phyloP scores from a whole-genome alignment of 176 grass and related monocot species.

The Thinopyrum elongatum region DNA sequence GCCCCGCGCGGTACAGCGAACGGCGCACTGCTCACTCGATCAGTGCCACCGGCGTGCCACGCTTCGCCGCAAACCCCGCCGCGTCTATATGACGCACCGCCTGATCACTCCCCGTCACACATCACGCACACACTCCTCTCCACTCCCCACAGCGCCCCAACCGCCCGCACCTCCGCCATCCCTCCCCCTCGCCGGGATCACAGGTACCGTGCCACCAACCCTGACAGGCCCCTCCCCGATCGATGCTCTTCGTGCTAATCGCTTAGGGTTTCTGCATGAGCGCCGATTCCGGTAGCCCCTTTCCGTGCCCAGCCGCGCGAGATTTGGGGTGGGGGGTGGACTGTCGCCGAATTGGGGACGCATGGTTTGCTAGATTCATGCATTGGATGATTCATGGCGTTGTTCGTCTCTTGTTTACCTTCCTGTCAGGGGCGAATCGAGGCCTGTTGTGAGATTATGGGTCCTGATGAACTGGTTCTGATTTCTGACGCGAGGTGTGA shows the following conservation, averaged over 20 bases:
- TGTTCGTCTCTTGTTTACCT: background rate
- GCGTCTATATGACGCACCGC: background rate
- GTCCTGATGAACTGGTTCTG: background rate
- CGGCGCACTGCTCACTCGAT: background rate
- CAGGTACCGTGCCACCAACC: constrained; percentile 18
- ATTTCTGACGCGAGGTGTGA: background rate
- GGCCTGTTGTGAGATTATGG: too few relatives aligned
- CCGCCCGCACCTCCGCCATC: background rate
- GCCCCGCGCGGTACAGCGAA: background rate
- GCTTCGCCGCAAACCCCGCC: background rate
- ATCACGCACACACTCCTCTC: background rate
- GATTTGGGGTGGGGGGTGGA: background rate
- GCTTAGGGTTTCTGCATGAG: background rate
- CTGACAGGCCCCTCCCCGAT: background rate
- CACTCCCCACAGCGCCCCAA: background rate
- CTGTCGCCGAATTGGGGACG: background rate
- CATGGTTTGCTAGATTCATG: background rate
- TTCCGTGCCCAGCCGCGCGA: background rate
- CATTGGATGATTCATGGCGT: background rate
- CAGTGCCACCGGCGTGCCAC: background rate
- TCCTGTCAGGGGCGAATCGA: background rate
- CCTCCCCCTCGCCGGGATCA: background rate
- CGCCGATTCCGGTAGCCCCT: background rate
- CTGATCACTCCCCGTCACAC: background rate
- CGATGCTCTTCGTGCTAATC: background rate